Base-by-base conservation (phyloP, 192 early-diverging fungal genomes). In the Chytriomyces sp. region DNA sequence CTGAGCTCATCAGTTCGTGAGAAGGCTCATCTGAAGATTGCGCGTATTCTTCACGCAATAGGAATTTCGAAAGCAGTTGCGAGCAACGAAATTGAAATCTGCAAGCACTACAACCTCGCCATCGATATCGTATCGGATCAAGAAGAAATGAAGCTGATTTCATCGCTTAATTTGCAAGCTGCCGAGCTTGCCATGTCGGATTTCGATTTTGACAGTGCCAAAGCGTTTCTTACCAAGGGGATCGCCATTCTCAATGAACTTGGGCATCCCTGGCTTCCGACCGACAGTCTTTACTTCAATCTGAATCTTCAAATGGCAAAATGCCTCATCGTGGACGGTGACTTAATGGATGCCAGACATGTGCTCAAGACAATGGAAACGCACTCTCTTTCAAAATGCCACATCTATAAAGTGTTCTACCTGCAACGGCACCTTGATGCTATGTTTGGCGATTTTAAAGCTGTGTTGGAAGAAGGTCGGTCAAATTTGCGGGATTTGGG, bases 81-180 rank as follows among this genome's bases (percentile, higher is more conserved):
- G 73, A 45, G 79, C 69, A 6, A 49, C 45, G 73, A 79, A 47
- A 76, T 76, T 23, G 67, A 45, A 23, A 61, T 86, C 23, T 79
- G 80, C 23, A 66, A 49, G 18, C 85, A 86, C 24, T 86, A 80
- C 80, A 84, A 84, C 61, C 24, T 76, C 57, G 79, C 69, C 18
- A 57, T 69, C 6, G 43, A 61, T 18, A 24, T 76, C 7, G 16
- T 81, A 8, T 35, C 23, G 5, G 82, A 82, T 20, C 28, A 5
- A 5, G 76, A 82, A 49, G 81, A 82, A 48, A 48, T n/a, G 5
- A 20, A 61, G 0, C 70, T 69, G 50, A 73, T 81, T 35, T 76
- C 83, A 7, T 63, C 64, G 6, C 60, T 82, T 6, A 80, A 84
- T 62, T 85, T 72, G 16, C 59, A 71, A 7, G 84, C 81, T 7